Base-by-base conservation (phyloP, 768 basidiomycete species). In the Tylopilus sp. region DNA sequence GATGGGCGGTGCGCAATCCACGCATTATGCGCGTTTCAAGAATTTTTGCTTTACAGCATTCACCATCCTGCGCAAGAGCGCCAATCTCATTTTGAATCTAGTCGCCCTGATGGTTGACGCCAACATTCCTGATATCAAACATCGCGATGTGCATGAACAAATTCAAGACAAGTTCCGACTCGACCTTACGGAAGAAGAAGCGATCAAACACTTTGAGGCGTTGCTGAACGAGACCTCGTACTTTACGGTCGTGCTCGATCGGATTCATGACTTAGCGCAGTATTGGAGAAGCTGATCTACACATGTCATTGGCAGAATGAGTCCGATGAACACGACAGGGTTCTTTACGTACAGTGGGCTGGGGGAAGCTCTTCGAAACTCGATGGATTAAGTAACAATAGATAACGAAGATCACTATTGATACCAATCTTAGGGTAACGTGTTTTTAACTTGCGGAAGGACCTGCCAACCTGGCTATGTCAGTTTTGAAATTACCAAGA, bases 31-130 rank as follows among this genome's bases (percentile, higher is more conserved):
- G 24, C 87, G 95, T 28, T 99, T 99, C 84, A 94, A 98, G 71
- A 88, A 84, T 61, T 88, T 94, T 59, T 97, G 92, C 69, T 96
- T 95, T 71, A 98, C 96, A n/a, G 97, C 93, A 2, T 98, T 98
- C 73, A 90, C 89, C 48, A 93, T 92, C 64, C 80, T 98, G 51
- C 85, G 96, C 60, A 98, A 98, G 78, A 94, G 90, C 65, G 92
- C 96, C 37, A 98, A 98, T 74, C 83, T 99, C 45, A 95, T 99
- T 49, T 78, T 98, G 58, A 98, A 98, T 73, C 75, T 99, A 61
- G 92, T 98, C 22, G 87, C 93, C 2, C 81, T 99, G 48, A 98
- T 98, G 97, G 87, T 94, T 10, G 94, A 98, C 59, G 95, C 94
- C 4, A 95, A 96, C 60, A 96, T 99, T 42, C 94, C 94, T 14